These are phyloP conservation scores for Piloderma croceum DNA, from an alignment of 768 basidiomycete species.

Conservation along the genomic window DNA sequence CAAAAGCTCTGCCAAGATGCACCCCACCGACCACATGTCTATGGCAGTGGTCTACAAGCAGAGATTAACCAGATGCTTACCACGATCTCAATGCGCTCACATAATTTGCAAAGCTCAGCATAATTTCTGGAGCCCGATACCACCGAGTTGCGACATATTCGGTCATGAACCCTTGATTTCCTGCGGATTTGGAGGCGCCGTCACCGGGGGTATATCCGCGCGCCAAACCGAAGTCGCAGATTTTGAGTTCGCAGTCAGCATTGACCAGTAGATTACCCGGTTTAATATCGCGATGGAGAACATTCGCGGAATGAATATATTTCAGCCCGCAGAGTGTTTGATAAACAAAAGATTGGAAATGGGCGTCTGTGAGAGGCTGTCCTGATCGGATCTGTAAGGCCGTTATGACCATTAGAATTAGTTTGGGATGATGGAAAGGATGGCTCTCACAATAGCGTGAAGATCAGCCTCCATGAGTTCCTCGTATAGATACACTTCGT, in stretches of 20 bases:
- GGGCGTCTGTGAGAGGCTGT: constrained; percentile 83
- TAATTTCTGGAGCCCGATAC: constrained; percentile 99
- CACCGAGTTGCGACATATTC: constrained; percentile 99
- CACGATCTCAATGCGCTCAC: constrained; percentile 38
- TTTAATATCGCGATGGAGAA: constrained; percentile 94
- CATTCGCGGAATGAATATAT: constrained; percentile 97
- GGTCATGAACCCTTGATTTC: constrained; percentile 96
- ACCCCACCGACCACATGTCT: constrained; percentile 95
- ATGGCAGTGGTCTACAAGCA: constrained; percentile 72
- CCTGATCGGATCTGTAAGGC: constrained; percentile 69
- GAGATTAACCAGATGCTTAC: constrained; percentile 11
- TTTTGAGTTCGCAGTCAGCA: constrained; percentile 97
- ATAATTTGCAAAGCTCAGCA: constrained; percentile 95
- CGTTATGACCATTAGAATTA: constrained; percentile 3
- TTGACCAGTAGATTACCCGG: constrained; percentile 95
- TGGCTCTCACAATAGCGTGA: constrained; percentile 80
- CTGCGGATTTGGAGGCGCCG: constrained; percentile 64
- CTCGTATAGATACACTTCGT: constrained; percentile 94
- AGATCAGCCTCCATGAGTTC: constrained; percentile 99
- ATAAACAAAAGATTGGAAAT: constrained; percentile 95
- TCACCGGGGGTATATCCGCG: constrained; percentile 87
- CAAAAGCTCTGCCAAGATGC: constrained; percentile 88
- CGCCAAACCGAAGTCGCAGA: constrained; percentile 97
- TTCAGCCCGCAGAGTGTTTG: constrained; percentile 97
- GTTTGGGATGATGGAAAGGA: not conserved